Conservation (phyloP, 345 rosid species). For the Lepidium didymum region DNA sequence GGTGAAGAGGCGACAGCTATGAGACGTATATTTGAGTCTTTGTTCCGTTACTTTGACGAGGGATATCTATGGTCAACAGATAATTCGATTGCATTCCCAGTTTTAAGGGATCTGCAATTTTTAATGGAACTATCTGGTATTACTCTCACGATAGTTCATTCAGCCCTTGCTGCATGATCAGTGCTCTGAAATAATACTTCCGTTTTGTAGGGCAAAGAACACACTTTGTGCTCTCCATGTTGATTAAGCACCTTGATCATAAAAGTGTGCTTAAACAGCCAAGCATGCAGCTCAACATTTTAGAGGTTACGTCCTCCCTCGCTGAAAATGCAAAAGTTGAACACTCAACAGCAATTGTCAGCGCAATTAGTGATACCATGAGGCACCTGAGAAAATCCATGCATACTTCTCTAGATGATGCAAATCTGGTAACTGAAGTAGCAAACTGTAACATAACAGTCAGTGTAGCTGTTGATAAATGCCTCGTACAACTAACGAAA, state of each 20-base stretch:
- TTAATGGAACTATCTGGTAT: constrained; percentile 80
- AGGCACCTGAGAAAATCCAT: constrained; percentile 87
- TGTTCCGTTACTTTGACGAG: constrained; percentile 79
- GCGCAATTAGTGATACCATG: constrained; percentile 75
- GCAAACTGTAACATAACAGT: constrained; percentile 54
- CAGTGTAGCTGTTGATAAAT: constrained; percentile 67
- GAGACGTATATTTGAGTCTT: constrained; percentile 81
- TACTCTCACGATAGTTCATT: neutral
- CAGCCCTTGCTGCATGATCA: constrained; percentile 1
- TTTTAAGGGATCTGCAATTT: constrained; percentile 82
- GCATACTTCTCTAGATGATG: constrained; percentile 72
- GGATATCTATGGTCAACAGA: constrained; percentile 71
- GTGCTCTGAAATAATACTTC: constrained; percentile 12
- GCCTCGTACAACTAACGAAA: constrained; percentile 63
- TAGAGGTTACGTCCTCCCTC: constrained; percentile 69
- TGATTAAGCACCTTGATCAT: constrained; percentile 96
- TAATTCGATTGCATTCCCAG: constrained; percentile 66
- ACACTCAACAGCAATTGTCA: constrained; percentile 69
- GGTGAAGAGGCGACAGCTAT: constrained; percentile 91
- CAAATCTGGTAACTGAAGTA: constrained; percentile 49
- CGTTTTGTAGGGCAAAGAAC: constrained; percentile 64
- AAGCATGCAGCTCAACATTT: constrained; percentile 65
- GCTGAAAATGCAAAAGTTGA: constrained; percentile 61
- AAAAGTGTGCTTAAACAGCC: constrained; percentile 78
- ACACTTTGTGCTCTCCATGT: constrained; percentile 73